phyloP scores from a whole-genome alignment of 2,329 filamentous ascomycete species.

The Elsinoe arachidis region DNA sequence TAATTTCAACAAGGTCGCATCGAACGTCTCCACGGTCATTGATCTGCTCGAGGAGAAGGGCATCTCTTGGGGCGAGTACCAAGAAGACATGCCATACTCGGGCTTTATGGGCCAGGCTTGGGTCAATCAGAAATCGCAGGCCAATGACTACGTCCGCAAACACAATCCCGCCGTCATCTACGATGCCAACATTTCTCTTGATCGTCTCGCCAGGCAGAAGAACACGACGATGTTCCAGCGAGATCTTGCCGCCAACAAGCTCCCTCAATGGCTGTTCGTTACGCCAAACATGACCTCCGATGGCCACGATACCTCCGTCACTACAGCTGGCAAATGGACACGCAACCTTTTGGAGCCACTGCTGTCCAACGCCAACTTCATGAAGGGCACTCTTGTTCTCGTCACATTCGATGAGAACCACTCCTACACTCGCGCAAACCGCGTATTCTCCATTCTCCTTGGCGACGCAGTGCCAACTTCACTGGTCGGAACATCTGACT shows the following conservation, averaged over 20 bases:
- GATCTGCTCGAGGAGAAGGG: slow-evolving; percentile 36
- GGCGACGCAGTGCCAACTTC: slow-evolving; percentile 61
- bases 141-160: slow-evolving; percentile 74
- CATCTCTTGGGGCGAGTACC: slow-evolving; percentile 52
- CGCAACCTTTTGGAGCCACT: slow-evolving; percentile 61
- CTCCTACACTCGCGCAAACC: slow-evolving; percentile 58
- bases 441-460: slow-evolving; percentile 60
- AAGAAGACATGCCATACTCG: slow-evolving; percentile 68
- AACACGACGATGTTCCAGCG: slow-evolving; percentile 61
- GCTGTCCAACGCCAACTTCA: slow-evolving; percentile 60
- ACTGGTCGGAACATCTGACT: slow-evolving; percentile 60
- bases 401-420: slow-evolving; percentile 74
- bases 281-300: slow-evolving; percentile 65
- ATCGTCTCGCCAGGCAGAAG: slow-evolving; percentile 62
- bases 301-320: slow-evolving; percentile 66
- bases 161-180: slow-evolving; percentile 62
- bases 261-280: slow-evolving; percentile 66
- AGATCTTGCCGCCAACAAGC: slow-evolving; percentile 53
- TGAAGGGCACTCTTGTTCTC: slow-evolving; percentile 65
- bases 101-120: slow-evolving; percentile 59
- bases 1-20: slow-evolving; percentile 43
- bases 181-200: slow-evolving; percentile 50
- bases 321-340: slow-evolving; percentile 59
- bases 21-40: slow-evolving; percentile 33
- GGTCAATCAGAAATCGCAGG: slow-evolving; percentile 55